Percentiles rank a stretch among this genome's conserved stretches.
phyloP scores from a whole-genome alignment of 179 eudicot species.

The Silene vulgaris region DNA sequence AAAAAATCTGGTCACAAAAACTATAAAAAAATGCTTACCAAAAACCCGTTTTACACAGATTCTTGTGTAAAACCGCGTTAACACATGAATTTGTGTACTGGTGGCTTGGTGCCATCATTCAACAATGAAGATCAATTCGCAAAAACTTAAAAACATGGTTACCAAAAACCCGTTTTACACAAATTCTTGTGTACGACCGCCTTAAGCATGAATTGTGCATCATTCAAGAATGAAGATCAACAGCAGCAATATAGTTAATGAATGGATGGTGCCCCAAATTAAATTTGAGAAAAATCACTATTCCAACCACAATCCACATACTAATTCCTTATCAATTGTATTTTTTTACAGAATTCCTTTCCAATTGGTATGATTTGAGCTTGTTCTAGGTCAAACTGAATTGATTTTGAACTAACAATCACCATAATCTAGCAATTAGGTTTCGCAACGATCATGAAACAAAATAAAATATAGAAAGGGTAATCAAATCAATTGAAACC shows the following conservation, averaged over 20 bases:
- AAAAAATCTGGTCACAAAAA: too few species aligned
- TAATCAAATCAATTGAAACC: background rate
- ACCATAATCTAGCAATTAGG: background rate
- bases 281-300: background rate
- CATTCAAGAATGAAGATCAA: too few species aligned
- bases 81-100: too few species aligned
- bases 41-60: too few species aligned
- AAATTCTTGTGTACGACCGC: too few species aligned
- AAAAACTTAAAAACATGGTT: too few species aligned
- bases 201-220: too few species aligned
- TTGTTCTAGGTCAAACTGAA: background rate
- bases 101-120: too few species aligned
- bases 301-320: slow-evolving; percentile 4
- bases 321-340: background rate
- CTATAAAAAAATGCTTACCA: too few species aligned
- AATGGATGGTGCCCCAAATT: background rate
- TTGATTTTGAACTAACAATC: background rate
- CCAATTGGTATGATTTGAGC: background rate
- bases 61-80: too few species aligned
- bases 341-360: background rate
- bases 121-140: too few species aligned
- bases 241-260: background rate
- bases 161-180: too few species aligned
- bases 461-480: background rate
- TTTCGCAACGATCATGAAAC: background rate